Base-by-base conservation (phyloP, 495 filamentous ascomycete species). In the Penicillium diatomitis region DNA sequence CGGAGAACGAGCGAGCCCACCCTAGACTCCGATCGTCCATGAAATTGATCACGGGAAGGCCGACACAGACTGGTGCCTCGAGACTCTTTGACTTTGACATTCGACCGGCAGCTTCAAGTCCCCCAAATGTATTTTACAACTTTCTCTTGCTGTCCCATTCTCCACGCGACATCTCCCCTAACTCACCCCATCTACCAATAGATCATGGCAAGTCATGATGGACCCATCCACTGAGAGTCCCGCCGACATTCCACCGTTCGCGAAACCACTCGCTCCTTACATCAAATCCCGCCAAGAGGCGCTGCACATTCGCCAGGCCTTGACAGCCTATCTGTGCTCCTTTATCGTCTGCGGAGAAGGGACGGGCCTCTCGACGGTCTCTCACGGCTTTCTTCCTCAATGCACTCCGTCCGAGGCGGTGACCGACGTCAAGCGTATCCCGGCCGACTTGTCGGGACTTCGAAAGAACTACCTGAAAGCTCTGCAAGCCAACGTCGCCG, bases 401-500 rank as follows among this genome's bases (percentile, higher is more conserved):
- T 67, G 58, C 47, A 64, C 61, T n/a, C 64, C 72, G 6, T 47
- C 58, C 32, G 62, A 69, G 44, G 61, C 60, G 33, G 61, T 67
- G 40, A 43, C 49, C 6, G 61, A 58, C 11, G 71, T 75, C 37
- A 67, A 67, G 46, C 64, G 58, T 20, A 62, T 68, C 36, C 69
- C 71, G 12, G 44, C 55, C 40, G 67, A 71, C 11, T 28, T 75
- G 8, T 56, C 65, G 32, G 71, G 69, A 8, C 52, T 71, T 40
- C 52, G 70, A 50, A 73, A 56, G 49, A 69, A 79, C 49, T 85
- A 83, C 46, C 58, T 84, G 38, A 65, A 80, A 37, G 80, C 80
- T 3, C 59, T 83, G n/a, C 67, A 69, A 47, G 78, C 73, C 36
- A 82, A 83, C 52, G 60, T 81, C 34, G 68, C 71, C 37, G 78